Evolutionary conservation across 352 stramenopile species (phyloP).

Genomic region (Globisporangium nunn): DNA sequence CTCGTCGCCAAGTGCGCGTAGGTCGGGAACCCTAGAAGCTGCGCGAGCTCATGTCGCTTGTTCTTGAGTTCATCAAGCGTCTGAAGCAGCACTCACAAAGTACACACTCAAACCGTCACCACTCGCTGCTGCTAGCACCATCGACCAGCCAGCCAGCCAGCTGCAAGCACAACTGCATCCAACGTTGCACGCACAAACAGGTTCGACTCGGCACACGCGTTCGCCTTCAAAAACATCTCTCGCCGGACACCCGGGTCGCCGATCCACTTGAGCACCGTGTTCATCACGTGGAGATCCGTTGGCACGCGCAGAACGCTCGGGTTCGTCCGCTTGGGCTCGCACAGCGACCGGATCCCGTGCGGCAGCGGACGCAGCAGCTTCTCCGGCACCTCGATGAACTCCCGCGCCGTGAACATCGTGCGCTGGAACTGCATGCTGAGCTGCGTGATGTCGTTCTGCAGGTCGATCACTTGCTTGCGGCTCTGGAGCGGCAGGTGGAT

Average conservation of each 20-base stretch:
- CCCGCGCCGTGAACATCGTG: slow-evolving; percentile 65
- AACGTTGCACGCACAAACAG: slow-evolving; percentile 22
- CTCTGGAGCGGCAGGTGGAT: slow-evolving; percentile 86
- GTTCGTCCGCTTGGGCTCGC: slow-evolving; percentile 63
- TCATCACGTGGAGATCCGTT: slow-evolving; percentile 84
- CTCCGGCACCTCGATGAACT: slow-evolving; percentile 59
- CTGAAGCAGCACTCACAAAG: slow-evolving; percentile 6
- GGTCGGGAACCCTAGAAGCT: slow-evolving; percentile 83
- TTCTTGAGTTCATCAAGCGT: slow-evolving; percentile 85
- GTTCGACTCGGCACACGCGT: slow-evolving; percentile 77
- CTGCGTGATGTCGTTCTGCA: slow-evolving; percentile 87
- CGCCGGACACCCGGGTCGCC: slow-evolving; percentile 63
- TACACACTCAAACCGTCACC: not conserved
- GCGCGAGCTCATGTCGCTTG: slow-evolving; percentile 86
- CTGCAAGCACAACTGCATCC: not conserved
- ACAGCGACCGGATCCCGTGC: slow-evolving; percentile 46
- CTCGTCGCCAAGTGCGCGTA: slow-evolving; percentile 89
- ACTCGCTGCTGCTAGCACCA: not conserved
- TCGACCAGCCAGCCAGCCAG: too few species aligned
- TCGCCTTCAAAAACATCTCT: slow-evolving; percentile 87
- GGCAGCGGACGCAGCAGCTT: slow-evolving; percentile 49
- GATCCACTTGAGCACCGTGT: slow-evolving; percentile 91
- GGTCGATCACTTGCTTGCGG: slow-evolving; percentile 70
- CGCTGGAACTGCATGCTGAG: slow-evolving; percentile 86
- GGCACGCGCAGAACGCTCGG: slow-evolving; percentile 57